Conservation (phyloP, 2,329 filamentous ascomycete species). For the Apiospora arundinis region DNA sequence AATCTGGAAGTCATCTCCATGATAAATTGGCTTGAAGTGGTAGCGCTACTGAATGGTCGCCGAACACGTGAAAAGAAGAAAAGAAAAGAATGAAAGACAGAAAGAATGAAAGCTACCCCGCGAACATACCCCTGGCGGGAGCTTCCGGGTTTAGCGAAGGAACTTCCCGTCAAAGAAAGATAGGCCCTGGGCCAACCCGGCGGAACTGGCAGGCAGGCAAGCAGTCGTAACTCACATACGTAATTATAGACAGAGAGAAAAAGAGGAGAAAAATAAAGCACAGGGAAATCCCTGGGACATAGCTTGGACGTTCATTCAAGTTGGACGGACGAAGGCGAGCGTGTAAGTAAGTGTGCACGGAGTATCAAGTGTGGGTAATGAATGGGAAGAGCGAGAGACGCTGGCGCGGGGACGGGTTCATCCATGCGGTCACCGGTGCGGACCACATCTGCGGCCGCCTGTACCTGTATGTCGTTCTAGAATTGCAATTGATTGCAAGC, state of each 20-base stretch:
- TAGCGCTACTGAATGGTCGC: neutral
- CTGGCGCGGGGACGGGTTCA: neutral
- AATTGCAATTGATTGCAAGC: neutral
- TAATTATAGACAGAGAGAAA: neutral
- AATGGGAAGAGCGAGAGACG: neutral
- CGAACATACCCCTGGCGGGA: neutral
- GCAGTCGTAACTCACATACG: neutral
- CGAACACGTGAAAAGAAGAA: neutral
- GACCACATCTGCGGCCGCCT: neutral
- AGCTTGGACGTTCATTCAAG: neutral
- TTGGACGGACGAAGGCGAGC: neutral
- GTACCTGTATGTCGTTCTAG: neutral
- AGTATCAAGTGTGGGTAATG: neutral
- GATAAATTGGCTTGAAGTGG: neutral
- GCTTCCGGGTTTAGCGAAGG: neutral
- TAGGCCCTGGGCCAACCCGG: neutral
- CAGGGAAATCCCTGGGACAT: neutral
- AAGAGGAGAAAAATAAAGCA: neutral
- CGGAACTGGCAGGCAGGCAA: neutral
- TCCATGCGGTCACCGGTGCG: neutral
- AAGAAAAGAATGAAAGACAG: too few species aligned
- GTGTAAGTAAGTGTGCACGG: too few species aligned
- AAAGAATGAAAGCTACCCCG: too few species aligned
- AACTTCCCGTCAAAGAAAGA: neutral
- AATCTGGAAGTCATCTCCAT: neutral